Base-by-base conservation (phyloP, 352 stramenopile genomes). In the Thraustotheca clavata region DNA sequence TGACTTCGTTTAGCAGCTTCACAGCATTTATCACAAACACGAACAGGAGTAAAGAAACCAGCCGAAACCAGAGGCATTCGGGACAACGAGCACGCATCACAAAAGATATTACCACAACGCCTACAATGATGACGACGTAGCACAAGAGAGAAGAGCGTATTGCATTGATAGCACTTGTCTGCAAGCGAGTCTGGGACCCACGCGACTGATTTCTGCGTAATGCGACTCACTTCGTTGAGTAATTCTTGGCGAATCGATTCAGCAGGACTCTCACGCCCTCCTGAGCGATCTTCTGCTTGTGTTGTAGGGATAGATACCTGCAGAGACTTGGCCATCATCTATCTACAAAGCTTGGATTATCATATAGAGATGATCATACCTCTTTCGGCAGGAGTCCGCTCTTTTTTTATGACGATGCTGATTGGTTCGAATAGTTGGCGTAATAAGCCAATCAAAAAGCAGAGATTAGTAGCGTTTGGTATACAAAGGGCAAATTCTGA, bases 21-120 rank as follows among this genome's bases (percentile, higher is more conserved):
- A 18, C 71, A 87, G 68, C 84, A 94, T 54, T 88, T 89, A 22
- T 79, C 79, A 57, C 84, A 94, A n/a, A 94, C 84, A 12, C 84
- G 71, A 7, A 93, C 84, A 12, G 84, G 84, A 4, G 75, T 77
- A 55, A 79, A 73, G 69, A 90, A 88, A 1, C 78, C 81, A 0
- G 80, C 77, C 1, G 77, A 71, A 0, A 89, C 73, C 27, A 95
- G 66, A 24, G 85, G 78, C 63, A 95, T 93, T n/a, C 88, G 70
- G 5, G 75, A 67, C 4, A 83, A 89, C 6, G 83, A 86, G 68
- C 91, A 97, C 14, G 78, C 70, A 49, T 95, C 86, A 70, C 91
- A 96, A 67, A 97, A 96, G 8, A 97, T 76, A 39, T 89, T 88
- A 4, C 91, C 90, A 67, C 89, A 96, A 22, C 80, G 72, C 1